Base-by-base conservation (phyloP, 768 basidiomycete genomes). In the Lanmaoa pseudosensibilis region DNA sequence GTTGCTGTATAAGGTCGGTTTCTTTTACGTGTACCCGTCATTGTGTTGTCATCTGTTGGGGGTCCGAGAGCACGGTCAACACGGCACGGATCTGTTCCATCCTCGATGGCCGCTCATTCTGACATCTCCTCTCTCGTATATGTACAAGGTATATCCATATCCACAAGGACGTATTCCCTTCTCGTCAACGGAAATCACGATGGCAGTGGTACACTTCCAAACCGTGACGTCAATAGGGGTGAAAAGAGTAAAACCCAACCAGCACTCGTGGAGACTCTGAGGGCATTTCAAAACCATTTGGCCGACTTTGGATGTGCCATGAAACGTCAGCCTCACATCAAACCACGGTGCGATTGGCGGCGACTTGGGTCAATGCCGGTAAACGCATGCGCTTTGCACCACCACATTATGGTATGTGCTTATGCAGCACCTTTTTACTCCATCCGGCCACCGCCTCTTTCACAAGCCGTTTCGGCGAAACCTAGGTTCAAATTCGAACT, bases 1-100 rank as follows among this genome's bases (percentile, higher is more conserved):
- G 40, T 30, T 48, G 40, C 40, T 21, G 12, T 13, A 41, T 23
- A 13, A 49, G 36, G 33, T n/a, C 18, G 18, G 7, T 34, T 25
- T 4, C 19, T 53, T 50, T 54, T 54, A 54, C 52, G 52, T 54
- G 46, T 54, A 54, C 37, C 46, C 47, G 18, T 54, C 44, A 23
- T 18, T 13, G 3, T 53, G n/a, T 37, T 38, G 46, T 13, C 19
- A 10, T 36, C 18, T 37, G 36, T 50, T 49, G 34, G 23, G 47
- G 15, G 36, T 49, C 36, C 23, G 47, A 49, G 11, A 25, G 47
- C 36, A 25, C 9, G 10, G 27, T 49, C n/a, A n/a, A 36, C 33
- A 38, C 36, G 52, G 48, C 27, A 49, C 36, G 52, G 52, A 54
- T 54, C 51, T 52, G 32, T 46, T 52, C 41, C 51, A 52, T 23